Conservation (phyloP, 495 filamentous ascomycete genomes). For the Penicillium alfredii region DNA sequence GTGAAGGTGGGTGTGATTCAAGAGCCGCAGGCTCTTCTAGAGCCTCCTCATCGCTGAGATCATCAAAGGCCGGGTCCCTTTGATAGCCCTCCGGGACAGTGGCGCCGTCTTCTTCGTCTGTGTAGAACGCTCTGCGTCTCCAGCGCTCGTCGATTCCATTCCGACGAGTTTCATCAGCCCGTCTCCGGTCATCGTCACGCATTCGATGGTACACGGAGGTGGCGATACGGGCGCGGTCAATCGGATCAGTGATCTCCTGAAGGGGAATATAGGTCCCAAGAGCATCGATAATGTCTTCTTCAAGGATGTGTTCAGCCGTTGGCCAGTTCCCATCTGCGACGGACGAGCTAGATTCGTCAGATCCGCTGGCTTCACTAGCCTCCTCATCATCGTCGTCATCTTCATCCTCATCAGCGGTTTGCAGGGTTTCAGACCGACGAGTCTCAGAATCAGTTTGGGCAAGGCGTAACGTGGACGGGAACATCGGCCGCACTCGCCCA, state of each 20-base stretch:
- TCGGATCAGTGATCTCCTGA: constrained; percentile 35
- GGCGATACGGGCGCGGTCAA: constrained; percentile 37
- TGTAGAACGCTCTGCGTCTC: constrained; percentile 68
- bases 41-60: constrained; percentile 26
- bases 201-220: constrained; percentile 37
- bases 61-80: constrained; percentile 54
- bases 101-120: constrained; percentile 73
- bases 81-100: constrained; percentile 57
- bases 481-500: constrained; percentile 33
- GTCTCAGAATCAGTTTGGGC: constrained; percentile 12
- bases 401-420: constrained; percentile 5
- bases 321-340: constrained; percentile 34
- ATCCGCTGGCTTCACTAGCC: constrained; percentile 16
- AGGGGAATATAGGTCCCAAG: constrained; percentile 33
- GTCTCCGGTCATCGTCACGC: constrained; percentile 35
- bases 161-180: constrained; percentile 35
- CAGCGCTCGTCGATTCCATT: constrained; percentile 64
- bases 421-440: constrained; percentile 4
- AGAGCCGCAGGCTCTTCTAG: constrained; percentile 32
- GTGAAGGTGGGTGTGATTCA: constrained; percentile 47
- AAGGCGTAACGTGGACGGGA: constrained; percentile 31
- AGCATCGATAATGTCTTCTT: constrained; percentile 37
- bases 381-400: constrained; percentile 27
- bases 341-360: constrained; percentile 27
- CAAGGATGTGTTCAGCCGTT: constrained; percentile 32